phyloP scores from a whole-genome alignment of 768 basidiomycete genomes.

The Xerocomellus amylosporus region DNA sequence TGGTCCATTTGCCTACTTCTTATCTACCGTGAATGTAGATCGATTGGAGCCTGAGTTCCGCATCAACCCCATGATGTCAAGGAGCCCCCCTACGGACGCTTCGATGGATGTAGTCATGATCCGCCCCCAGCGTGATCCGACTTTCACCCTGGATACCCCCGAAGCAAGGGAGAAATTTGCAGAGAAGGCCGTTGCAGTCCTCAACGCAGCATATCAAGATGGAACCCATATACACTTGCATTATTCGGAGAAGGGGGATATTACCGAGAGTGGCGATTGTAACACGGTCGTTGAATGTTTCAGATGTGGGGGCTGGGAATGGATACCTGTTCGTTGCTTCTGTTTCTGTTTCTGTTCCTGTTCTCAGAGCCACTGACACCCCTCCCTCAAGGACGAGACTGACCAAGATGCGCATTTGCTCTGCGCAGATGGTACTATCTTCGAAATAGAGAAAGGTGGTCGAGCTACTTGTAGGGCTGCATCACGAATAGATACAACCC shows the following conservation, averaged over 20 bases:
- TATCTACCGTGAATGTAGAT: constrained; percentile 79
- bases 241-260: constrained; percentile 48
- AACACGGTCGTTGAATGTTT: constrained; percentile 70
- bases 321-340: constrained; percentile 66
- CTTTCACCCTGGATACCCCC: constrained; percentile 39
- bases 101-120: constrained; percentile 75
- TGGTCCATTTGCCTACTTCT: constrained; percentile 86
- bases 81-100: constrained; percentile 41
- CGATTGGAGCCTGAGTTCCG: constrained; percentile 81
- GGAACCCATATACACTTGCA: constrained; percentile 66
- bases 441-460: constrained; percentile 59
- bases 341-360: constrained; percentile 5
- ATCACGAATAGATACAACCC: constrained; percentile 30
- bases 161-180: constrained; percentile 50
- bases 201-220: constrained; percentile 71
- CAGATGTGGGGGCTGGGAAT: constrained; percentile 79
- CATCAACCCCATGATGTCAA: constrained; percentile 62
- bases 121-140: constrained; percentile 65
- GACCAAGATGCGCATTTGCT: constrained; percentile 67
- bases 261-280: constrained; percentile 44
- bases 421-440: constrained; percentile 78
- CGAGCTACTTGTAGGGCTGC: constrained; percentile 49
- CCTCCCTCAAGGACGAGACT: constrained; percentile 51
- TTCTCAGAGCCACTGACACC: constrained; percentile 1
- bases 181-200: constrained; percentile 48